Evolutionary conservation across 2,329 filamentous ascomycete genomes (phyloP), one percentile per base, ranked within the genome.

Genomic region (Paecilomyces niveus): DNA sequence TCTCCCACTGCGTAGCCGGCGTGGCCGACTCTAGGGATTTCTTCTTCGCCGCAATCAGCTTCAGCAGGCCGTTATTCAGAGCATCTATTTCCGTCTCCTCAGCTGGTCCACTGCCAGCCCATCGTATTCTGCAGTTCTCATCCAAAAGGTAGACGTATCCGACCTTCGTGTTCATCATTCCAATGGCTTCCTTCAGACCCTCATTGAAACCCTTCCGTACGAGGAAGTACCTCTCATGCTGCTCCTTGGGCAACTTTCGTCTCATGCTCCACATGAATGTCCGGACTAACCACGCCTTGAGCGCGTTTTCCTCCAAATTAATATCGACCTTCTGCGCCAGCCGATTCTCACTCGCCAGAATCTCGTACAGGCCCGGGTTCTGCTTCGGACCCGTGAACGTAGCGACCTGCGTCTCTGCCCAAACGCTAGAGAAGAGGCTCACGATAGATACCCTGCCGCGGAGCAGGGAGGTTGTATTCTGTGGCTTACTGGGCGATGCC

Each of bases 91-190:
- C 76, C 22, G 65, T 67, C 32, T 68, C 63, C 59, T 77, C 71
- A 13, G 77, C 75, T 55, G 75, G 69, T 45, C 74, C 78, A 62
- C 92, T 96, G 3, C 90, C 94, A 0, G 93, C 94, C 94, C 94
- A 99, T 58, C 94, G 84, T 65, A 99, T 95, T 75, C 86, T 89
- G 73, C 92, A 96, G 63, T 92, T 81, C 62, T 86, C 81, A 72
- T 99, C 94, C 59, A 99, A 81, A 54, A 99, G 81, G 74, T 96
- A 99, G 3, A 92, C 88, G 76, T 97, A 97, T 39, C 92, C 93
- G 33, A 97, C 93, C 75, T 92, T 95, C 64, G 85, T 86, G 75
- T 99, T 99, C 70, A 96, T 78, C 70, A 96, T 73, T 4, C 84
- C 85, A 67, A 87, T 81, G 3, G 81, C 79, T 67, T 86, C 83